Conservation (phyloP, 2,329 filamentous ascomycete genomes). For the Neonectria neomacrospora region DNA sequence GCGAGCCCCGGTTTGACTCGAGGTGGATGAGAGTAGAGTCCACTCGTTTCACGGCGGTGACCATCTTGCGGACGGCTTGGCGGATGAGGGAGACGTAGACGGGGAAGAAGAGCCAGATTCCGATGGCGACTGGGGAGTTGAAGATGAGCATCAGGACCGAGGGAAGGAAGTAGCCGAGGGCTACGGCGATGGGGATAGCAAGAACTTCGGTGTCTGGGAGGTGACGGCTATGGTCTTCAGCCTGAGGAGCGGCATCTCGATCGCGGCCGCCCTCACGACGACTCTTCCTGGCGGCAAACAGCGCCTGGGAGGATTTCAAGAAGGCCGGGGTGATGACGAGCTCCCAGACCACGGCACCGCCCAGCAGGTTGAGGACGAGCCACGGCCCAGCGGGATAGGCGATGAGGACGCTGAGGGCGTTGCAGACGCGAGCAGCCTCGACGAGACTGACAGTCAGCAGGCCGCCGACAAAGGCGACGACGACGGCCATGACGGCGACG, state of each 20-base stretch:
- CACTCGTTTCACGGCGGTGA: constrained; percentile 40
- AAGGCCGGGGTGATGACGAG: constrained; percentile 63
- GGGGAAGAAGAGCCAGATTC: constrained; percentile 64
- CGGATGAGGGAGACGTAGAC: constrained; percentile 59
- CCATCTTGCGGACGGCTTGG: constrained; percentile 48
- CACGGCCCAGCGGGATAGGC: constrained; percentile 54
- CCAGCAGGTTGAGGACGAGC: constrained; percentile 61
- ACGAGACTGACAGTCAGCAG: constrained; percentile 62
- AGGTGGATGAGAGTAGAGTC: constrained; percentile 53
- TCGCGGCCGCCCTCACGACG: constrained; percentile 31
- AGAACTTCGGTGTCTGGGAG: constrained; percentile 64
- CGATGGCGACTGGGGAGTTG: constrained; percentile 51
- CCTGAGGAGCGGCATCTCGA: constrained; percentile 27
- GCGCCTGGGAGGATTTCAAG: constrained; percentile 54
- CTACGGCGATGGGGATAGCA: constrained; percentile 63
- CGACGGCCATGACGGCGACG: constrained; percentile 53
- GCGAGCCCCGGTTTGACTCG: constrained; percentile 53
- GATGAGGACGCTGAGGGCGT: constrained; percentile 50
- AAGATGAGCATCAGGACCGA: constrained; percentile 59
- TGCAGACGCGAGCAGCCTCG: constrained; percentile 60
- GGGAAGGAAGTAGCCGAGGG: constrained; percentile 59
- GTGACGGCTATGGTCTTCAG: constrained; percentile 48
- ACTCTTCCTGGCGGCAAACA: constrained; percentile 42
- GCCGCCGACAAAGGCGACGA: constrained; percentile 58
- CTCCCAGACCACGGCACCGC: constrained; percentile 64